These are phyloP conservation scores for Claviceps lovelessii DNA, from an alignment of 2,329 filamentous ascomycete species.

Conservation along the genomic window DNA sequence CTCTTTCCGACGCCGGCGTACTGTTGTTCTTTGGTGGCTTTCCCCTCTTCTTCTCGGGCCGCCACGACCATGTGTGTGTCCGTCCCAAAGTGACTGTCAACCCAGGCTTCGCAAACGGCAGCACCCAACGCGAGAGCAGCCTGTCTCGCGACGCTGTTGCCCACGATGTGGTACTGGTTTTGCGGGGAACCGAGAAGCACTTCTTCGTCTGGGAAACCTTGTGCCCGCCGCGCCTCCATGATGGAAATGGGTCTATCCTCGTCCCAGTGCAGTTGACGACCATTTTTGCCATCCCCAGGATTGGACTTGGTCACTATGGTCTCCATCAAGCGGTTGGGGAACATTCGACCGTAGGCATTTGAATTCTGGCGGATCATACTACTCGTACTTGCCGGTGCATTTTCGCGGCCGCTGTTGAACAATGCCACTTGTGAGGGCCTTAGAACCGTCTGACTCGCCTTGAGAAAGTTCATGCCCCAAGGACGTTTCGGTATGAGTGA, in stretches of 20 bases:
- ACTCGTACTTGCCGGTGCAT: background rate
- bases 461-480: conserved; percentile 36
- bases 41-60: background rate
- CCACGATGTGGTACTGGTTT: conserved; percentile 52
- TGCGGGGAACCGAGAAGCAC: conserved; percentile 44
- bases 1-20: background rate
- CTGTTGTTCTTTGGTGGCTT: background rate
- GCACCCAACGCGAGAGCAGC: conserved; percentile 54
- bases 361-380: conserved; percentile 15
- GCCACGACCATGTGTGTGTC: background rate
- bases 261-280: conserved; percentile 48
- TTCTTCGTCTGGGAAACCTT: conserved; percentile 57
- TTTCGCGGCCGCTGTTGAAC: background rate
- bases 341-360: conserved; percentile 38
- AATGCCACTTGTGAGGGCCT: conserved; percentile 13
- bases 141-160: conserved; percentile 61
- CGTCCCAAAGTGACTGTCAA: conserved; percentile 8
- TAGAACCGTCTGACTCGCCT: conserved; percentile 29
- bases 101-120: conserved; percentile 42
- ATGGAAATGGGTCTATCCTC: conserved; percentile 48
- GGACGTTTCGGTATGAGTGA: conserved; percentile 45
- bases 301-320: conserved; percentile 45
- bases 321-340: conserved; percentile 37
- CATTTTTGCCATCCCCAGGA: conserved; percentile 40
- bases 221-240: conserved; percentile 58